A percentile compares a stretch with the other conserved stretches of the same genome.
Evolutionary conservation across 2,329 filamentous ascomycete genomes (phyloP).

Genomic region (Fusarium metavorans): DNA sequence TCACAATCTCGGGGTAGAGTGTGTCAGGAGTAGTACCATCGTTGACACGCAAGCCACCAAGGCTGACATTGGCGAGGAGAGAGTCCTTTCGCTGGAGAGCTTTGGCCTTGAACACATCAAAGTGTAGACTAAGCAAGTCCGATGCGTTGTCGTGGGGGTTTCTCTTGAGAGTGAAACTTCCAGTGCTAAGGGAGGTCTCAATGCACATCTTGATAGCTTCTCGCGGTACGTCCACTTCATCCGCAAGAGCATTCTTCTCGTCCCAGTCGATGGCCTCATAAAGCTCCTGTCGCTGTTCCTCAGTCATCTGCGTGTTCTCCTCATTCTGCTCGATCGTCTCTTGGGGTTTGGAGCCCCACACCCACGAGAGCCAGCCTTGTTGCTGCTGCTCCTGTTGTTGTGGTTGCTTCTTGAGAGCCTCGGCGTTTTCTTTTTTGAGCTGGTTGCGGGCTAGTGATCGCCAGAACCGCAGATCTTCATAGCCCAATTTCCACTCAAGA

Average conservation of each 20-base stretch:
- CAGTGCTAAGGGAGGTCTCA: slow-evolving; percentile 92
- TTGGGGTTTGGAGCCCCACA: slow-evolving; percentile 84
- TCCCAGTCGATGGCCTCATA: slow-evolving; percentile 99
- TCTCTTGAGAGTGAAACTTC: slow-evolving; percentile 93
- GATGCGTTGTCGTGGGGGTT: slow-evolving; percentile 70
- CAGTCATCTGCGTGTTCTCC: slow-evolving; percentile 89
- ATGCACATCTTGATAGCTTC: slow-evolving; percentile 95
- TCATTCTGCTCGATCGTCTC: slow-evolving; percentile 67
- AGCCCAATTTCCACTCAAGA: slow-evolving; percentile 88
- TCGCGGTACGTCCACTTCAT: slow-evolving; percentile 88
- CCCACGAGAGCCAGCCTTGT: slow-evolving; percentile 92
- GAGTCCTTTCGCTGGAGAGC: slow-evolving; percentile 92
- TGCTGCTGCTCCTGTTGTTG: slow-evolving; percentile 72
- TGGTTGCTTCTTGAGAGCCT: slow-evolving; percentile 77
- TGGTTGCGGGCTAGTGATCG: slow-evolving; percentile 93
- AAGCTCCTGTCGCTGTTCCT: slow-evolving; percentile 94
- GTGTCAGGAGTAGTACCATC: slow-evolving; percentile 95
- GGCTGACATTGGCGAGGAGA: slow-evolving; percentile 85
- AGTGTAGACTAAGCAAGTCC: slow-evolving; percentile 91
- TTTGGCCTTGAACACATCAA: slow-evolving; percentile 94
- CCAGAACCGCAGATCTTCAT: slow-evolving; percentile 98
- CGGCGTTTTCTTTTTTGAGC: slow-evolving; percentile 93
- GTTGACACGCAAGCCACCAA: slow-evolving; percentile 93
- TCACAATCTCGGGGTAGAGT: slow-evolving; percentile 93
- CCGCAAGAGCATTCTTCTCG: slow-evolving; percentile 89